Evolutionary conservation across 2,329 filamentous ascomycete species (phyloP).

Genomic region (Pseudocercospora vitis): DNA sequence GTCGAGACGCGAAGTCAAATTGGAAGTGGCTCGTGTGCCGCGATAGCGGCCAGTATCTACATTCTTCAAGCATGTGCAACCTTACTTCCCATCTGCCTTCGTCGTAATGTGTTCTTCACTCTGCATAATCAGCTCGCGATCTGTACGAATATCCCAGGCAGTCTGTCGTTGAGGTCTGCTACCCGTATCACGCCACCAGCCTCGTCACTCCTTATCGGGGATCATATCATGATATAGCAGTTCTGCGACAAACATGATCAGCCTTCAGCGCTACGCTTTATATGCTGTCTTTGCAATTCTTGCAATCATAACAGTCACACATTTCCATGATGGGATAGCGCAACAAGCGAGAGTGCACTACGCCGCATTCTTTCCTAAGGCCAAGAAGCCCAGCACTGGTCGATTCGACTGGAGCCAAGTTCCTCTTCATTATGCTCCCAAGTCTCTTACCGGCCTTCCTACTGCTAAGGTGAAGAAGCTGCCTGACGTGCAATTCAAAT

Average conservation of each 20-base stretch:
- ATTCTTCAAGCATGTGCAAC: background rate
- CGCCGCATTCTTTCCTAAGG: constrained; percentile 20
- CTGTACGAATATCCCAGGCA: background rate
- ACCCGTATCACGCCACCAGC: background rate
- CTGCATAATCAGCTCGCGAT: background rate
- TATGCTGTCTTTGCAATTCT: constrained; percentile 39
- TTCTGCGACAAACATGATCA: constrained; percentile 39
- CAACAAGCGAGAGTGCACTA: constrained; percentile 21
- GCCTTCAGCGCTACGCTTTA: constrained; percentile 40
- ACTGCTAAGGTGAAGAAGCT: constrained; percentile 40
- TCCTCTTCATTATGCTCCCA: constrained; percentile 43
- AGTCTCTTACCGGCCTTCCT: constrained; percentile 41
- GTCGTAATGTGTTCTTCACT: background rate
- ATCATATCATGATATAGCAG: constrained; percentile 7
- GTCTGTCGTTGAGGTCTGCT: background rate
- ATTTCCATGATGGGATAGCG: constrained; percentile 34
- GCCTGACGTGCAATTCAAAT: constrained; percentile 46
- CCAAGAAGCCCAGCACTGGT: constrained; percentile 17
- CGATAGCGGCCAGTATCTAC: background rate
- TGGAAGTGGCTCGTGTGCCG: background rate
- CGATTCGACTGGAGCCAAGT: constrained; percentile 44
- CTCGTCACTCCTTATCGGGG: background rate
- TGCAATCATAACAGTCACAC: constrained; percentile 41
- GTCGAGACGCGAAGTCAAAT: constrained; percentile 4
- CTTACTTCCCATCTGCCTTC: background rate